Percentiles rank a stretch among this genome's conserved stretches.
Evolutionary conservation across 148 eudicot species (phyloP).

Genomic region (Arbutus unedo): DNA sequence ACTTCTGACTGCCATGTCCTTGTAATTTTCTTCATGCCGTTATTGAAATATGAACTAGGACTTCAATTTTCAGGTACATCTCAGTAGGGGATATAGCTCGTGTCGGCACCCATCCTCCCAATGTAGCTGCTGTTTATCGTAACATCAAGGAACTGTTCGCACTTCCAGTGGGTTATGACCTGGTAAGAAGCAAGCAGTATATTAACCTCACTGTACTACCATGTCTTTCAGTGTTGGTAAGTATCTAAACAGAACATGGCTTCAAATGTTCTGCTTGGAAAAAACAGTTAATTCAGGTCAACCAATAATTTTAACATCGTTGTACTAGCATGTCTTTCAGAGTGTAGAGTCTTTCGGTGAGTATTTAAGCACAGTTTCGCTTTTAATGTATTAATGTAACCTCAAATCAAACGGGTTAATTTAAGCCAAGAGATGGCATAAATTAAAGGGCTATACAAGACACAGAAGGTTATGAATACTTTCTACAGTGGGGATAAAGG

Average conservation of each 20-base stretch:
- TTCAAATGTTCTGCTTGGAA: not conserved
- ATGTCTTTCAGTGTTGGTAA: not conserved
- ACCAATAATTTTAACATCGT: not conserved
- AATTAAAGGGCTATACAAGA: not conserved
- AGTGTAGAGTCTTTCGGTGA: not conserved
- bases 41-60: slow-evolving; percentile 6
- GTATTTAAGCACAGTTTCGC: not conserved
- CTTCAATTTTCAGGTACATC: slow-evolving; percentile 55
- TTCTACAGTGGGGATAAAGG: not conserved
- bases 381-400: slow-evolving; percentile 1
- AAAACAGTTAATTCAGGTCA: not conserved
- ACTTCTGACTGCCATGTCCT: slow-evolving; percentile 3
- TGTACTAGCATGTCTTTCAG: not conserved
- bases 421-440: not conserved
- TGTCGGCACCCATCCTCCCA: slow-evolving; percentile 82
- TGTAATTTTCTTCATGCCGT: not conserved
- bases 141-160: slow-evolving; percentile 51
- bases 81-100: slow-evolving; percentile 88
- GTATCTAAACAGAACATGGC: not conserved
- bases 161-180: slow-evolving; percentile 82
- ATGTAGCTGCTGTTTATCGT: slow-evolving; percentile 77
- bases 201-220: not conserved
- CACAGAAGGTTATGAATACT: not conserved
- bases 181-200: slow-evolving; percentile 47
- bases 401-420: not conserved